Evolutionary conservation across 768 basidiomycete species (phyloP), one percentile per base, ranked within the genome.

Genomic region (Trametes meyenii): DNA sequence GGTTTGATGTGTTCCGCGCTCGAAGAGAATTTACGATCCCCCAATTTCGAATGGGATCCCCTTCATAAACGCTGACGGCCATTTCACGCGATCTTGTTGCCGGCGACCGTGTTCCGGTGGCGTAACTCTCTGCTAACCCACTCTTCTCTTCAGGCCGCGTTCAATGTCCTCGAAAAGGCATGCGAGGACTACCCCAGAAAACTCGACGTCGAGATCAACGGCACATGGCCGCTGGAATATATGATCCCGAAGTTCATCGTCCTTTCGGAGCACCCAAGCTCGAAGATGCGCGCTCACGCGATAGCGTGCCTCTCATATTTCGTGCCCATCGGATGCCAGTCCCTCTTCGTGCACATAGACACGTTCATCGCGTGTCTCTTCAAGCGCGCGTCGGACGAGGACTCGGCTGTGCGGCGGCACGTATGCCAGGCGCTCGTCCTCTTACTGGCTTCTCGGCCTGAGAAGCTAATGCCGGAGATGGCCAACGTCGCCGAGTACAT

Each of bases 401-500:
- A 93, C 68, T 83, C 92, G n/a, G 88, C 89, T 13, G 94, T 99
- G 60, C 92, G 97, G 53, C 88, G 92, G 64, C 90, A 93, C 70
- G 96, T 99, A 59, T 99, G 97, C 76, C 93, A 96, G 70, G 92
- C 94, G 3, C 87, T 99, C 61, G 95, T 96, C 19, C 79, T 96
- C 17, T 88, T 99, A 35, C 86, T 99, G 46, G 93, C 93, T 29
- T 89, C 92, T 38, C 88, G 95, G 10, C 93, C 97, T 1, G 95
- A 97, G 75, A 96, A 96, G 74, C 86, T 99, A 66, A 89, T 98
- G 81, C 97, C 96, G 0, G 94, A 98, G 73, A 92, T 99, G 84
- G 73, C 79, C 23, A 94, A 94, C 67, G 97, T 99, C 43, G 95
- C 96, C 26, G 94, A 97, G 73, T 99, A 97, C 75, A 98, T 99